Percentiles rank a stretch among this genome's conserved stretches.
Conservation (phyloP, 441 rosid species). For the Mallotus japonicus region DNA sequence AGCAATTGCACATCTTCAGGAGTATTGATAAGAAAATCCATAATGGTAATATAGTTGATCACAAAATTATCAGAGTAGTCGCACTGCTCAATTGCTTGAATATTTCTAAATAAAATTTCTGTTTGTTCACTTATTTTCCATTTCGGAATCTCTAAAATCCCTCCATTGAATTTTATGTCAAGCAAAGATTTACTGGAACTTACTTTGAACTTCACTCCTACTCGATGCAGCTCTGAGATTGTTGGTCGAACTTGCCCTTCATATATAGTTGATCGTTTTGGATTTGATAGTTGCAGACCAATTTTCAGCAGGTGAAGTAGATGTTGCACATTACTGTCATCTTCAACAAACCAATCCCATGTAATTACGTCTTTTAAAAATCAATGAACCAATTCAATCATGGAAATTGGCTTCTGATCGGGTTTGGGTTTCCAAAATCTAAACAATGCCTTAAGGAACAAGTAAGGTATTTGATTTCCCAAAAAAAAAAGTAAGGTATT, state of each 20-base stretch:
- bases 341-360: neutral
- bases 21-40: neutral
- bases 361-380: neutral
- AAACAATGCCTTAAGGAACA: too few species aligned
- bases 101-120: neutral
- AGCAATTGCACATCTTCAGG: neutral
- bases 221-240: neutral
- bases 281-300: neutral
- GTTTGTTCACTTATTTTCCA: neutral
- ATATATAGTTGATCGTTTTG: too few species aligned
- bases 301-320: neutral
- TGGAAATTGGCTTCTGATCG: neutral
- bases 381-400: neutral
- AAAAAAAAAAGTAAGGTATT: constrained; percentile 14
- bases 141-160: neutral
- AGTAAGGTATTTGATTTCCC: too few species aligned
- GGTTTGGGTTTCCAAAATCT: neutral
- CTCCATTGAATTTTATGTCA: neutral
- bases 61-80: neutral
- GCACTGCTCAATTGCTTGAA: constrained; percentile 15
- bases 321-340: neutral
- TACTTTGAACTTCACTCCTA: neutral
- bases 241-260: neutral
- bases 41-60: neutral
- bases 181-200: neutral